phyloP scores from a whole-genome alignment of 2,329 filamentous ascomycete species.

The Myriosclerotinia scirpicola region DNA sequence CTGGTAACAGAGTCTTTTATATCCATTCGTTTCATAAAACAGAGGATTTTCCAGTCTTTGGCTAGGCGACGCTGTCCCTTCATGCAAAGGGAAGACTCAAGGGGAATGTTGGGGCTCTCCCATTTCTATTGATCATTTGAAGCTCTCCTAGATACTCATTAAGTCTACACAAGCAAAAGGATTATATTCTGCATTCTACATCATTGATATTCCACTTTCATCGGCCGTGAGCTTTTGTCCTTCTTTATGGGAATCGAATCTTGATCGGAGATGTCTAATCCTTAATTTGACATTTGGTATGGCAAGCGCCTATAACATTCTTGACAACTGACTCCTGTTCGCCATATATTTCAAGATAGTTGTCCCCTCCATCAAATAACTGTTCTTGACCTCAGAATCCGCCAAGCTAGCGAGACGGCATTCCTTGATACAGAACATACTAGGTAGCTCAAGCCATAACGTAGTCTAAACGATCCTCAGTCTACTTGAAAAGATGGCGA shows the following conservation, averaged over 20 bases:
- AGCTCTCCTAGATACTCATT: too few relatives aligned
- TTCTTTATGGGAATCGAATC: neutral
- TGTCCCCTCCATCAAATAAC: neutral
- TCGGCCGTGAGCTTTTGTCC: neutral
- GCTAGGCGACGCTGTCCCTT: neutral
- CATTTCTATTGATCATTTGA: neutral
- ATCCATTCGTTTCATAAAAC: neutral
- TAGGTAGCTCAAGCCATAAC: neutral
- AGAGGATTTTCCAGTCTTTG: neutral
- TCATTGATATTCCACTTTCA: neutral
- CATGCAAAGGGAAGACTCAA: too few relatives aligned
- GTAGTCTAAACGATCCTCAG: too few relatives aligned
- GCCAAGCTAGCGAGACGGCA: too few relatives aligned
- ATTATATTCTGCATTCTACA: neutral
- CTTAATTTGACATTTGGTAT: neutral
- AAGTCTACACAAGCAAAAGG: neutral
- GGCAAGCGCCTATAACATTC: neutral
- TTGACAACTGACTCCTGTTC: too few relatives aligned
- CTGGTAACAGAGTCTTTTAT: neutral
- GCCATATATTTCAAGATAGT: neutral
- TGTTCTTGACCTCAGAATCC: neutral
- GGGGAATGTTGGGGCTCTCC: too few relatives aligned
- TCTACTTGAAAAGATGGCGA: neutral
- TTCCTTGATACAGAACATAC: neutral
- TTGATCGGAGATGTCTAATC: neutral